phyloP scores from a whole-genome alignment of 805 yeast species.

The Candida sakaeoensis region DNA sequence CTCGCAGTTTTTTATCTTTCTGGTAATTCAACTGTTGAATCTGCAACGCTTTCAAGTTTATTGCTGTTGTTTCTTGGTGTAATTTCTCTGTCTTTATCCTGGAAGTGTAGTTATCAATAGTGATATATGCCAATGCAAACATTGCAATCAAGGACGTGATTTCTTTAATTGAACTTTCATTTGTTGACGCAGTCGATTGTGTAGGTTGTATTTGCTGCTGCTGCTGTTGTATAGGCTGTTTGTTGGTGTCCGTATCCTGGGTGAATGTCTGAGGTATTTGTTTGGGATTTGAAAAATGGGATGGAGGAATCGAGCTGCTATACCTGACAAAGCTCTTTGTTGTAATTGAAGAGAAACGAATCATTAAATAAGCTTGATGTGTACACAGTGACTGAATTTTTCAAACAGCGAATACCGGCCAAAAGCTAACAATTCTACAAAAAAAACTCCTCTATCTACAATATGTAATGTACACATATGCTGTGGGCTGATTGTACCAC shows the following conservation, averaged over 20 bases:
- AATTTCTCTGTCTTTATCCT: conserved; percentile 36
- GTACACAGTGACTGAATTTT: neutral
- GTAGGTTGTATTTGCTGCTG: conserved; percentile 3
- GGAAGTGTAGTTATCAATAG: conserved; percentile 47
- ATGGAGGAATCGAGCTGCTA: conserved; percentile 16
- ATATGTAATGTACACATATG: no score
- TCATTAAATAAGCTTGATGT: neutral
- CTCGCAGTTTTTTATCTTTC: conserved; percentile 49
- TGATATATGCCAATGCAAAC: conserved; percentile 43
- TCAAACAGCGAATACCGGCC: neutral
- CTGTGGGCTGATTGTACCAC: neutral
- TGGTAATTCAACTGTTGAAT: conserved; percentile 47
- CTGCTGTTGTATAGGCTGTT: neutral
- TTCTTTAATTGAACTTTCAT: conserved; percentile 27
- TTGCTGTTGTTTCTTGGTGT: conserved; percentile 31
- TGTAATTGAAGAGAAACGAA: neutral
- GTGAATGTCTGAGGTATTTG: conserved; percentile 18
- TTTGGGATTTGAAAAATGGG: conserved; percentile 20
- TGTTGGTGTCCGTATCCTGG: conserved; percentile 1
- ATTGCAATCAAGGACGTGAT: conserved; percentile 41
- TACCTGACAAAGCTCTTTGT: neutral
- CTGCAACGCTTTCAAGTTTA: conserved; percentile 35
- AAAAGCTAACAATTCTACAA: no score
- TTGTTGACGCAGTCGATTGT: conserved; percentile 5
- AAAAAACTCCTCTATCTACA: no score